Evolutionary conservation across 176 grass and related monocot genomes (phyloP), one percentile per base, ranked within the genome.

Genomic region (Raddia distichophylla): DNA sequence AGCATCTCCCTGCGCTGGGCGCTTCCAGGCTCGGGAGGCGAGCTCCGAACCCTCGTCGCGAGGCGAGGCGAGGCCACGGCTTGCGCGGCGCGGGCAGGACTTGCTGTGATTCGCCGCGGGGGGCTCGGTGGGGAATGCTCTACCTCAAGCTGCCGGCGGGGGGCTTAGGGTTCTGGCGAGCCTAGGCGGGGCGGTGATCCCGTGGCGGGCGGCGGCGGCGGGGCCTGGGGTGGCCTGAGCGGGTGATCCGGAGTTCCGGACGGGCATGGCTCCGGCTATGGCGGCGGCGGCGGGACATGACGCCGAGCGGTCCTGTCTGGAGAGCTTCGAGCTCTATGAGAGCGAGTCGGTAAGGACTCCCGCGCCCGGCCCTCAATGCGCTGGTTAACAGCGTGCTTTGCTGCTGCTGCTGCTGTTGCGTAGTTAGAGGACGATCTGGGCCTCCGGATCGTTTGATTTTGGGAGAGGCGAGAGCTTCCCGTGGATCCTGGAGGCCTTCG

Each of bases 301-400:
- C 22, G 61, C 80, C 14, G 59, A 74, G 77, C 48, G 70, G 64
- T 67, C 77, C 47, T 89, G 78, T 63, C 80, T 97, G 82, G 82
- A 90, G 80, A 88, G 76, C 59, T 94, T 97, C 78, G 80, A 91
- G 85, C 89, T 97, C 72, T 84, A 92, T 19, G 79, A 90, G 87
- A 94, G 78, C 75, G 85, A 84, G 74, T 88, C 87, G 87, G 91
- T 94, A 77, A 83, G 91, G 51, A 51, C 2, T 75, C n/a, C n/a
- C 67, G 71, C 57, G 35, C 42, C 45, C 35, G 5, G n/a, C 48
- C 60, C 11, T 52, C 74, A 78, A 76, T 81, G 65, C 50, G 78
- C 33, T 19, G 32, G 69, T 45, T 61, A 63, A 13, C 18, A 17
- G 52, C 37, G 11, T 59, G 34, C 4, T 19, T 11, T 19, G 33